A percentile compares a stretch with the other conserved stretches of the same genome.
Conservation (phyloP, 2,329 filamentous ascomycete genomes). For the Periconia sp. region DNA sequence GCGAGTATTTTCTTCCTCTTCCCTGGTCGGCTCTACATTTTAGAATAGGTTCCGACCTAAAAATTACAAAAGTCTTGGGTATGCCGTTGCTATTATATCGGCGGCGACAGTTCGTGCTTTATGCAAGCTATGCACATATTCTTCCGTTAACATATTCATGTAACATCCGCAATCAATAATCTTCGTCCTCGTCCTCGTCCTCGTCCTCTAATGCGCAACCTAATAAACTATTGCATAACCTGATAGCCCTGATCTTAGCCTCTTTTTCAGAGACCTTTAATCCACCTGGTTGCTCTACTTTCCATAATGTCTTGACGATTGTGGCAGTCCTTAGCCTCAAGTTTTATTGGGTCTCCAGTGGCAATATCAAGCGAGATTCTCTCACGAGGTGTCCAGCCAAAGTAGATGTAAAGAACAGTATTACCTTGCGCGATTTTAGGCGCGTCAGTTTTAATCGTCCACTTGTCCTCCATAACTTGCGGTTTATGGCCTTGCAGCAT, state of each 20-base stretch:
- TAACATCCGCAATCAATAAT: too few species aligned
- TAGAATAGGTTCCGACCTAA: too few species aligned
- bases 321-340: conserved; percentile 17
- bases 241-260: conserved; percentile 14
- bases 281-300: conserved; percentile 6
- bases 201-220: conserved; percentile 13
- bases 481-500: conserved; percentile 14
- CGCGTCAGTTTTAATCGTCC: conserved; percentile 9
- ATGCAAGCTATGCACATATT: too few species aligned
- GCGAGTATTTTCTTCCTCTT: too few species aligned
- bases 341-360: conserved; percentile 14
- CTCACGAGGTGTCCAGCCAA: conserved; percentile 11
- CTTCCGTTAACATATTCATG: too few species aligned
- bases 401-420: conserved; percentile 11
- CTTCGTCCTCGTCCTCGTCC: too few species aligned
- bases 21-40: too few species aligned
- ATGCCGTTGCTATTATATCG: too few species aligned
- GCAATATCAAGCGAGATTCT: conserved; percentile 10
- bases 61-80: too few species aligned
- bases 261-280: conserved; percentile 11
- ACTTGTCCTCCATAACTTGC: conserved; percentile 15
- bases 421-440: conserved; percentile 9
- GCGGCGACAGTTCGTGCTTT: too few species aligned
- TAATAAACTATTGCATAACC: conserved; percentile 14
- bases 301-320: conserved; percentile 19